Evolutionary conservation across 805 yeast genomes (phyloP).

Genomic region (Lipomyces sp.): DNA sequence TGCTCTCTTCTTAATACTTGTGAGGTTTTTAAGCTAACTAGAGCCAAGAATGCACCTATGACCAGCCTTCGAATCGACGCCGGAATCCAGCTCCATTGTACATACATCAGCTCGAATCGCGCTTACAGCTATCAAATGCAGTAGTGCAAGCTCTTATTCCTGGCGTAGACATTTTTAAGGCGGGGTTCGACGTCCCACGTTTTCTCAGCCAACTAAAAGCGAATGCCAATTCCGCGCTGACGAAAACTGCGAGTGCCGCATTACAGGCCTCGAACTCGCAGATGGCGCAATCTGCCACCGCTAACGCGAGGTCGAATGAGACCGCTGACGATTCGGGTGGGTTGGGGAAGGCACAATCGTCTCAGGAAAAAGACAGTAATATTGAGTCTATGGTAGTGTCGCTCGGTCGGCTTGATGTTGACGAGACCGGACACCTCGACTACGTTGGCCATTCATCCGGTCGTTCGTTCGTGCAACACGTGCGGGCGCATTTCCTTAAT

Average conservation of each 20-base stretch:
- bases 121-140: constrained; percentile 47
- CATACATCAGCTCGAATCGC: constrained; percentile 46
- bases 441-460: constrained; percentile 40
- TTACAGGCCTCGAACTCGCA: constrained; percentile 17
- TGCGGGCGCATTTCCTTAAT: constrained; percentile 36
- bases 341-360: constrained; percentile 1
- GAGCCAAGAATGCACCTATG: constrained; percentile 67
- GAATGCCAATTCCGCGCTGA: constrained; percentile 5
- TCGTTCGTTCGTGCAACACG: constrained; percentile 37
- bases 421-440: constrained; percentile 40
- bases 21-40: not conserved
- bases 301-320: not conserved
- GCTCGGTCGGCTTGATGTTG: constrained; percentile 39
- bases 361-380: constrained; percentile 32
- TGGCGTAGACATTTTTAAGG: constrained; percentile 47
- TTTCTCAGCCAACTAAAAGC: constrained; percentile 37
- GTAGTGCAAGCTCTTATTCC: constrained; percentile 49
- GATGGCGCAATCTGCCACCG: not conserved
- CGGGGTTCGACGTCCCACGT: constrained; percentile 43
- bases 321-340: constrained; percentile 5
- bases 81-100: constrained; percentile 45
- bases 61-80: constrained; percentile 70
- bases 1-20: not conserved
- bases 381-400: constrained; percentile 41
- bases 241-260: constrained; percentile 22